Percentiles rank a stretch among this genome's conserved stretches.
Evolutionary conservation across 1,284 basidiomycete species (phyloP).

Genomic region (Ceratobasidium sp.): DNA sequence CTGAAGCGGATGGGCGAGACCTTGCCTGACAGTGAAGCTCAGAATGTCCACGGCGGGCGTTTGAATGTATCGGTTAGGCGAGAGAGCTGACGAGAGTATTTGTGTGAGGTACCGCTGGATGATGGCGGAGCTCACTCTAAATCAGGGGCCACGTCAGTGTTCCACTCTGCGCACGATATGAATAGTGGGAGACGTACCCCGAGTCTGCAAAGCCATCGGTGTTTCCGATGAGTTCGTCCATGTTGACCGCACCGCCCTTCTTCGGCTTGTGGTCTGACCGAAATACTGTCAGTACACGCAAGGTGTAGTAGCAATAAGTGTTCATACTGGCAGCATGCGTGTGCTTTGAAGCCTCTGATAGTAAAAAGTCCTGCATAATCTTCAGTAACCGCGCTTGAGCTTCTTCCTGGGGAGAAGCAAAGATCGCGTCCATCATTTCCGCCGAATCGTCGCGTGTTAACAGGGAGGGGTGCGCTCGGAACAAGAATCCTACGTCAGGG

Average conservation of each 20-base stretch:
- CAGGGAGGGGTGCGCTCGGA: conserved; percentile 87
- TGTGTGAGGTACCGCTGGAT: conserved; percentile 89
- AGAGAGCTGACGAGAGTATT: conserved; percentile 82
- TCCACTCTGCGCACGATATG: background rate
- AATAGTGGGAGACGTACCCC: conserved; percentile 63
- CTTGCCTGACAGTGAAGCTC: conserved; percentile 91
- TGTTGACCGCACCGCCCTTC: conserved; percentile 66
- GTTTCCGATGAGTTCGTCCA: conserved; percentile 93
- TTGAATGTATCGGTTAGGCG: conserved; percentile 74
- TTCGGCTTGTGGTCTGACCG: conserved; percentile 53
- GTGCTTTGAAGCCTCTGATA: conserved; percentile 76
- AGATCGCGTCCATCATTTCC: conserved; percentile 88
- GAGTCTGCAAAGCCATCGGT: conserved; percentile 95
- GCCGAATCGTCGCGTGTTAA: conserved; percentile 82
- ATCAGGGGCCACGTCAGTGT: background rate
- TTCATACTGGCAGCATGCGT: conserved; percentile 60
- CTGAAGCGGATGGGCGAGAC: conserved; percentile 91
- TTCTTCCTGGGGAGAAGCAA: conserved; percentile 72
- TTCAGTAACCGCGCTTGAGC: conserved; percentile 76
- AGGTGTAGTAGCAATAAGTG: conserved; percentile 47
- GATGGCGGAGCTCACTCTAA: conserved; percentile 88
- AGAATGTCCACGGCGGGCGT: conserved; percentile 88
- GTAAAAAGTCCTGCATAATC: conserved; percentile 89
- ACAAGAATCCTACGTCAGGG: conserved; percentile 73
- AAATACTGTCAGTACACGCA: background rate